Evolutionary conservation across 2,329 filamentous ascomycete species (phyloP).

Genomic region (Pseudocercospora cruenta): DNA sequence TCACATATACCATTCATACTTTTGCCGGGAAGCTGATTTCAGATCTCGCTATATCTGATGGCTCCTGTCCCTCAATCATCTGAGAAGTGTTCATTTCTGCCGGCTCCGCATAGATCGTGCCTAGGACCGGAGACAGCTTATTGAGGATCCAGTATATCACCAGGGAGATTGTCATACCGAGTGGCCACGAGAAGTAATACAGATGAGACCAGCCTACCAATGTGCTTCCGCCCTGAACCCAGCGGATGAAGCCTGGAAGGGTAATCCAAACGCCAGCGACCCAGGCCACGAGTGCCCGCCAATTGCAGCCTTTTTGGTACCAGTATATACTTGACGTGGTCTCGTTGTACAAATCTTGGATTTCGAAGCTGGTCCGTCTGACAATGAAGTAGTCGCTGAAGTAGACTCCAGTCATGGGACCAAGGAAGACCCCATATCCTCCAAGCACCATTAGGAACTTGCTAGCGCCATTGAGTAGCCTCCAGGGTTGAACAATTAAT

Average conservation of each 20-base stretch:
- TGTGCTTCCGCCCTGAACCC: background rate
- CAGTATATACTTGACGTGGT: slow-evolving; percentile 31
- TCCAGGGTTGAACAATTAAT: background rate
- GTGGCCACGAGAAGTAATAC: slow-evolving; percentile 7
- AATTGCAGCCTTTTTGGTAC: slow-evolving; percentile 33
- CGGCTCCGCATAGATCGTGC: background rate
- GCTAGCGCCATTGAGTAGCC: background rate
- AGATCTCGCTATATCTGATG: background rate
- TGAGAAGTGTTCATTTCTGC: background rate
- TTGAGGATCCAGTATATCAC: background rate
- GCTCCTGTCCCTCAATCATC: background rate
- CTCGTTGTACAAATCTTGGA: slow-evolving; percentile 30
- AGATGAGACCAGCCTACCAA: slow-evolving; percentile 5
- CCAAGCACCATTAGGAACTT: background rate
- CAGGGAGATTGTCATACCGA: background rate
- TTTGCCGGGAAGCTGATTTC: background rate
- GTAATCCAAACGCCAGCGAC: background rate
- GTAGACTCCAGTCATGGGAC: background rate
- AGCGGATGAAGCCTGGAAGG: background rate
- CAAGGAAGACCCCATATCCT: background rate
- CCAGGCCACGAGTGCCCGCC: slow-evolving; percentile 32
- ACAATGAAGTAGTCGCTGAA: background rate
- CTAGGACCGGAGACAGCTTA: background rate
- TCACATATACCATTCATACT: background rate
- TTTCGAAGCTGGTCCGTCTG: background rate